Percentiles rank a stretch among this genome's conserved stretches.
Conservation (phyloP, 495 filamentous ascomycete genomes). For the Aspergillus hancockii region DNA sequence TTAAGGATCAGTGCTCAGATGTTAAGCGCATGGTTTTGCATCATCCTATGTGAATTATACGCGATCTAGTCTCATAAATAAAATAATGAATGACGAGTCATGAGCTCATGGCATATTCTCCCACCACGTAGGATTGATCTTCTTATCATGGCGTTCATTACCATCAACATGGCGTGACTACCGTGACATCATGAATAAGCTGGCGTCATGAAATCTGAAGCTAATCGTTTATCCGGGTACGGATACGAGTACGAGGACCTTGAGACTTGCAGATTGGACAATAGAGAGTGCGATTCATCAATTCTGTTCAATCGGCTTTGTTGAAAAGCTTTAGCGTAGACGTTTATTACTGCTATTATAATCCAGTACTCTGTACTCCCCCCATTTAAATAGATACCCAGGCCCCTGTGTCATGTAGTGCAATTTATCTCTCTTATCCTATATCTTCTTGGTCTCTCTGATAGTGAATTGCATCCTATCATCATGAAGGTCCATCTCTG, state of each 20-base stretch:
- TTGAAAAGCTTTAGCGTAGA: too few relatives aligned
- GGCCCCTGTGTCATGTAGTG: too few relatives aligned
- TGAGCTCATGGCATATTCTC: not conserved
- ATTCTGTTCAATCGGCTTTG: not conserved
- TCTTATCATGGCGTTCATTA: not conserved
- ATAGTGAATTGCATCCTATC: not conserved
- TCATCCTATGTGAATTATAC: too few relatives aligned
- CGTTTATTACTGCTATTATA: too few relatives aligned
- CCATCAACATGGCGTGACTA: not conserved
- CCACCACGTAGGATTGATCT: not conserved
- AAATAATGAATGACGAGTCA: conserved; percentile 17
- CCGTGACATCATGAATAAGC: not conserved
- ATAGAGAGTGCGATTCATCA: not conserved
- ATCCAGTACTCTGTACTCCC: too few relatives aligned
- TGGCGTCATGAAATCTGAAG: not conserved
- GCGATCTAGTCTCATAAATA: not conserved
- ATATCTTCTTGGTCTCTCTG: not conserved
- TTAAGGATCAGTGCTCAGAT: not conserved
- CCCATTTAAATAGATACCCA: too few relatives aligned
- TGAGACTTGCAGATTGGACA: not conserved
- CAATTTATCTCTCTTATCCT: not conserved
- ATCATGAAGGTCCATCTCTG: conserved; percentile 7
- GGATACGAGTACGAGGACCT: not conserved
- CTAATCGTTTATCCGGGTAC: not conserved
- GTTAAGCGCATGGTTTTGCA: not conserved